These are phyloP conservation scores for Saccharomycopsis phalli DNA, from an alignment of 1,139 yeast species.

Conservation along the genomic window DNA sequence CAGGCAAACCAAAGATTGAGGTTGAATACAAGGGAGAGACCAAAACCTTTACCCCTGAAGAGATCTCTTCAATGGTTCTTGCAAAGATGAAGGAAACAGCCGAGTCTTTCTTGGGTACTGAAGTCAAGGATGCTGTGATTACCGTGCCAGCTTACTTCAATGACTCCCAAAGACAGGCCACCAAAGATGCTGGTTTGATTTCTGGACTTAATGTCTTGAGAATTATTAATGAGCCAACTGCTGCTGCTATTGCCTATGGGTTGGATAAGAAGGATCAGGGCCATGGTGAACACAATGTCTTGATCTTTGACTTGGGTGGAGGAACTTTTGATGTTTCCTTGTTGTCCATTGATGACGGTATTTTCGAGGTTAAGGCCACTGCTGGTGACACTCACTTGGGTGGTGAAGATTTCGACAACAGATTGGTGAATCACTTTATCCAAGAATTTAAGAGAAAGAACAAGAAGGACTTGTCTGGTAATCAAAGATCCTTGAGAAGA, in stretches of 20 bases:
- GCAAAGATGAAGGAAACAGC: constrained; percentile 91
- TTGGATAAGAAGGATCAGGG: constrained; percentile 64
- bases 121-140: constrained; percentile 88
- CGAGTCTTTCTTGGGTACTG: constrained; percentile 80
- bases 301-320: constrained; percentile 93
- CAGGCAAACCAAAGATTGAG: constrained; percentile 72
- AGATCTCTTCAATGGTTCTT: constrained; percentile 84
- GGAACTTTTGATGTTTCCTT: constrained; percentile 91
- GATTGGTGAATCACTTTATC: constrained; percentile 76
- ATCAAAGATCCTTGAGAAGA: constrained; percentile 74
- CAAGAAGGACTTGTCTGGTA: constrained; percentile 61
- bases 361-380: constrained; percentile 88
- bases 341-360: constrained; percentile 84
- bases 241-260: constrained; percentile 97
- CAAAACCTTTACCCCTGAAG: constrained; percentile 78
- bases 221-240: constrained; percentile 96
- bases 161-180: constrained; percentile 98
- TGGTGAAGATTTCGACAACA: constrained; percentile 87
- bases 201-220: constrained; percentile 92
- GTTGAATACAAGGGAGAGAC: constrained; percentile 62
- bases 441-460: constrained; percentile 84
- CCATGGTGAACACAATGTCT: constrained; percentile 70
- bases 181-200: constrained; percentile 95
- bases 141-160: constrained; percentile 97
- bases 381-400: constrained; percentile 95